These are phyloP conservation scores for Sporobolomyces roseus DNA, from an alignment of 768 basidiomycete genomes.

Conservation along the genomic window DNA sequence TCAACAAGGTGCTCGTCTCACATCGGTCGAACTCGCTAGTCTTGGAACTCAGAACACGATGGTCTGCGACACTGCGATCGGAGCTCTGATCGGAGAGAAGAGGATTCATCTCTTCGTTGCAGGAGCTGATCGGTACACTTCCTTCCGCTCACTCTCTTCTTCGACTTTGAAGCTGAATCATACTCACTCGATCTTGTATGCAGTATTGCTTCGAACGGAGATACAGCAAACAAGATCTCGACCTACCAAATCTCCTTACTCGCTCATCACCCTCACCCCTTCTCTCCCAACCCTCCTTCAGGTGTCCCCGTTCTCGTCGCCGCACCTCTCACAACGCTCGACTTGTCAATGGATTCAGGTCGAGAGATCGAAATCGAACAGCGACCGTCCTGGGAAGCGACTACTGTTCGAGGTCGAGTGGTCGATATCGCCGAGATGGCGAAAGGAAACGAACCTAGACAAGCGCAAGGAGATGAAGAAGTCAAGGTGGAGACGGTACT, in stretches of 20 bases:
- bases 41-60: constrained; percentile 80
- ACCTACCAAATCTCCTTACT: constrained; percentile 95
- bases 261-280: constrained; percentile 55
- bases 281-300: constrained; percentile 58
- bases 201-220: constrained; percentile 78
- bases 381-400: constrained; percentile 78
- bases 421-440: constrained; percentile 60
- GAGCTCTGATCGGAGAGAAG: constrained; percentile 80
- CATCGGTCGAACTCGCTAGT: constrained; percentile 80
- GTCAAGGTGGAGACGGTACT: constrained; percentile 53
- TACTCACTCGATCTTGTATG: background rate
- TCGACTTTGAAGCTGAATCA: no score
- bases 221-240: constrained; percentile 97
- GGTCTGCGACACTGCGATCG: constrained; percentile 98
- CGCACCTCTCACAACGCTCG: constrained; percentile 87
- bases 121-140: constrained; percentile 40
- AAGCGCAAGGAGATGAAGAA: constrained; percentile 53
- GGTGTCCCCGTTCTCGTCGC: constrained; percentile 84
- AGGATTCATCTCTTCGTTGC: constrained; percentile 55
- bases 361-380: constrained; percentile 86
- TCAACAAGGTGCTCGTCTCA: constrained; percentile 84
- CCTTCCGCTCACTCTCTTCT: background rate
- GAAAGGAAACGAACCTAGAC: constrained; percentile 50
- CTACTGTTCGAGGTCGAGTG: constrained; percentile 75
- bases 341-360: constrained; percentile 59